Conservation (phyloP, 2,329 filamentous ascomycete species). For the Polychaeton citri region DNA sequence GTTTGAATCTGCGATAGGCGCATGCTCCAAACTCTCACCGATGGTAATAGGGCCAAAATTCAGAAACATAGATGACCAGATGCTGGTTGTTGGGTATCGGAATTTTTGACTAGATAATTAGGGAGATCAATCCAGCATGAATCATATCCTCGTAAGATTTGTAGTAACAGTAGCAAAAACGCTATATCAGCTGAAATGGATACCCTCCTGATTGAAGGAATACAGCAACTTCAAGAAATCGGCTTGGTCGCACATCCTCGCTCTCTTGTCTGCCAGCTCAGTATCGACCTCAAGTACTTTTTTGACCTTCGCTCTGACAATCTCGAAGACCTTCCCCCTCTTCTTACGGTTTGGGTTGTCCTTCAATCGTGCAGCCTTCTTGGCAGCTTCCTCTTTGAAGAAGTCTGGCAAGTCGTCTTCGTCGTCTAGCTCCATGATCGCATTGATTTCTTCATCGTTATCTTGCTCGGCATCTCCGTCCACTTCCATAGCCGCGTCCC, state of each 20-base stretch:
- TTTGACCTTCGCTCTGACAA: slow-evolving; percentile 77
- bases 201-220: slow-evolving; percentile 82
- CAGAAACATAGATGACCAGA: too few relatives aligned
- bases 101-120: too few relatives aligned
- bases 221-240: slow-evolving; percentile 74
- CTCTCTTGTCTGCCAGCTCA: slow-evolving; percentile 63
- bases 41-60: too few relatives aligned
- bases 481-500: slow-evolving; percentile 36
- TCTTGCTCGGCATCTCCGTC: slow-evolving; percentile 24
- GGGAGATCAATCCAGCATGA: too few relatives aligned
- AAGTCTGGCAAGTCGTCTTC: slow-evolving; percentile 69
- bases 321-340: slow-evolving; percentile 64
- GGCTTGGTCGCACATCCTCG: slow-evolving; percentile 80
- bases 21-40: too few relatives aligned
- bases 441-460: slow-evolving; percentile 34
- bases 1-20: too few relatives aligned
- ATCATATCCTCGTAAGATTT: too few relatives aligned
- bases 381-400: slow-evolving; percentile 53
- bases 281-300: slow-evolving; percentile 75
- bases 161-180: too few relatives aligned
- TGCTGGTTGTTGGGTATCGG: too few relatives aligned
- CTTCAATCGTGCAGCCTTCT: slow-evolving; percentile 41
- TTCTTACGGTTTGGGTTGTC: slow-evolving; percentile 49
- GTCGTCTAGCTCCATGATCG: slow-evolving; percentile 41
- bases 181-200: slow-evolving; percentile 60